Evolutionary conservation across 2,329 filamentous ascomycete species (phyloP), one percentile per base, ranked within the genome.

Genomic region (Akanthomyces lecanii): DNA sequence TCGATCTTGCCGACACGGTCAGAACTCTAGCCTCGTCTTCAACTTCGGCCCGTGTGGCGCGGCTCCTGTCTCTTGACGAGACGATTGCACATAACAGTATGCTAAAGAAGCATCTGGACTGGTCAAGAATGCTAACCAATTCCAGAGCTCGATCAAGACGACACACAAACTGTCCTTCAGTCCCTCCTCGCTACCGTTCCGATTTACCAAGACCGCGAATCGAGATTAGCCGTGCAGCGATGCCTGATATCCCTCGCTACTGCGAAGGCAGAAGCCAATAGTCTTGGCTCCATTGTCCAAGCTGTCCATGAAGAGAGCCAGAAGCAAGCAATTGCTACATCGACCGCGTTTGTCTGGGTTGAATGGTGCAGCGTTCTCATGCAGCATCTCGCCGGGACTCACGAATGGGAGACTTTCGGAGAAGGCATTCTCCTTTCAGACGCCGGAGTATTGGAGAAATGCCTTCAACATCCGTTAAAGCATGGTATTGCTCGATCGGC

Each of bases 321-420:
- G 66, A 97, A 96, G 74, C 79, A 83, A 21, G 88, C 86, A 66
- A 88, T 98, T 69, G 91, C 94, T 38, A 79, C 89, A 18, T 85
- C 84, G 50, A 96, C 87, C 75, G 90, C 92, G 5, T 96, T 97
- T 73, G 91, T 96, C 55, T 80, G 99, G 68, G 83, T 95, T 16
- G 91, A 97, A 75, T 99, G 94, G 94, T 92, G 88, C 74, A 90
- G 89, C 64, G 75, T 94, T 63, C 77, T 97, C 57, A 84, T 97
- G 68, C 87, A 93, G 70, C 82, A 89, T 63, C 80, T 92, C 30
- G 84, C 84, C 38, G 82, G 82, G 54, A 84, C 84, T 18, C 72
- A 82, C 11, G 74, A 84, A 50, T 92, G 87, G 88, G 83, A 85
- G 57, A 80, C 80, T 70, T 87, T 87, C 73, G 85, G 85, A 60